Conservation (phyloP, 768 basidiomycete species). For the Lyophyllum shimeji region DNA sequence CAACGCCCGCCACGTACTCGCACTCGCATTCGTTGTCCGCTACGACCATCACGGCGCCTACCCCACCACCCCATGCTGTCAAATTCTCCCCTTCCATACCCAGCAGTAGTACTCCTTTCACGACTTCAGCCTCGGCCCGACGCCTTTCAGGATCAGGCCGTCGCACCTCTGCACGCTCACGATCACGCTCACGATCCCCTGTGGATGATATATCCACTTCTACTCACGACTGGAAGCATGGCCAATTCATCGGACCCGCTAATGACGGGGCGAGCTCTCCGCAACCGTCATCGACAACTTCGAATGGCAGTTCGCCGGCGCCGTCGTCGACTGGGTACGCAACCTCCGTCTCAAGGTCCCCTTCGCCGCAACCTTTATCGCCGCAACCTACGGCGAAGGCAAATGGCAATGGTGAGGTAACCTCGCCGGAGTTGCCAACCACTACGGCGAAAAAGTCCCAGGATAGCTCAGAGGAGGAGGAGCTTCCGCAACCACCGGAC, state of each 20-base stretch:
- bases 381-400: slow-evolving; percentile 29
- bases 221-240: background rate
- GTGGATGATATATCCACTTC: slow-evolving; percentile 5
- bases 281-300: slow-evolving; percentile 33
- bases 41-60: slow-evolving; percentile 46
- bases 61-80: slow-evolving; percentile 29
- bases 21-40: slow-evolving; percentile 50
- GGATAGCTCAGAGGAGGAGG: background rate
- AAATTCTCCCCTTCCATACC: slow-evolving; percentile 15
- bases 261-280: slow-evolving; percentile 23
- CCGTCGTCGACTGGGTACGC: slow-evolving; percentile 59
- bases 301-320: slow-evolving; percentile 54
- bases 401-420: background rate
- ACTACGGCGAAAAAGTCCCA: background rate
- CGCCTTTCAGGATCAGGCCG: slow-evolving; percentile 11
- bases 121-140: slow-evolving; percentile 19
- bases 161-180: slow-evolving; percentile 2
- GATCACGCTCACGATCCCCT: slow-evolving; percentile 17
- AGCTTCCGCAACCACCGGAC: background rate
- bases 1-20: slow-evolving; percentile 39
- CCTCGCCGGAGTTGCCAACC: too few relatives aligned
- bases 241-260: slow-evolving; percentile 3
- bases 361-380: slow-evolving; percentile 37
- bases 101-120: slow-evolving; percentile 13
- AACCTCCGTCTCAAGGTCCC: slow-evolving; percentile 50